Conservation (phyloP, 1,139 yeast genomes). For the Saccharomyces pastorianus region DNA sequence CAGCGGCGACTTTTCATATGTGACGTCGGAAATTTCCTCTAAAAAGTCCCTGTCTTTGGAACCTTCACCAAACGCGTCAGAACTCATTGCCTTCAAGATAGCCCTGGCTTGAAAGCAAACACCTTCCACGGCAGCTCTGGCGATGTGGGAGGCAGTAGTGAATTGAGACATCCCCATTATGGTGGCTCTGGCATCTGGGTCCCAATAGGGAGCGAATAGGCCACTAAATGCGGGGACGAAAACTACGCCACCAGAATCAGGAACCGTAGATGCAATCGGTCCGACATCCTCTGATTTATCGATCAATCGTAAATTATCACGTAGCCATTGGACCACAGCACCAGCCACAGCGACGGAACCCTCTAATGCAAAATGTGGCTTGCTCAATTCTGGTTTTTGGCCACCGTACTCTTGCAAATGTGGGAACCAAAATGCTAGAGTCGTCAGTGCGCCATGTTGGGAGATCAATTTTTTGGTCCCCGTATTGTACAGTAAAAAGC, state of each 20-base stretch:
- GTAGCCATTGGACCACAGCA: conserved; percentile 86
- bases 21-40: conserved; percentile 32
- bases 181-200: conserved; percentile 85
- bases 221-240: conserved; percentile 95
- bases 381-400: conserved; percentile 33
- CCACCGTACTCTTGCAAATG: conserved; percentile 40
- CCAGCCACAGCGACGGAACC: conserved; percentile 97
- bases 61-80: conserved; percentile 55
- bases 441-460: conserved; percentile 76
- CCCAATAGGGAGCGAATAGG: conserved; percentile 94
- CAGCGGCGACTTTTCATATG: conserved; percentile 40
- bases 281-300: conserved; percentile 82
- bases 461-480: conserved; percentile 62
- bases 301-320: conserved; percentile 81
- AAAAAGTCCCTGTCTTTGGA: conserved; percentile 32
- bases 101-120: conserved; percentile 92
- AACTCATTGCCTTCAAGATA: conserved; percentile 81
- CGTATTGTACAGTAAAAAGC: conserved; percentile 82
- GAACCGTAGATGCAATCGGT: conserved; percentile 76
- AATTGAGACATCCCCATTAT: conserved; percentile 88
- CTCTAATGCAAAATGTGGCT: conserved; percentile 84
- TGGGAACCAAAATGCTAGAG: conserved; percentile 87
- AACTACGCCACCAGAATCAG: conserved; percentile 83
- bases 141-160: conserved; percentile 79
- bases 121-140: conserved; percentile 91